Evolutionary conservation across 139 green algal species (phyloP), one percentile per base, ranked within the genome.

Genomic region (Chlamydomonas sp.): DNA sequence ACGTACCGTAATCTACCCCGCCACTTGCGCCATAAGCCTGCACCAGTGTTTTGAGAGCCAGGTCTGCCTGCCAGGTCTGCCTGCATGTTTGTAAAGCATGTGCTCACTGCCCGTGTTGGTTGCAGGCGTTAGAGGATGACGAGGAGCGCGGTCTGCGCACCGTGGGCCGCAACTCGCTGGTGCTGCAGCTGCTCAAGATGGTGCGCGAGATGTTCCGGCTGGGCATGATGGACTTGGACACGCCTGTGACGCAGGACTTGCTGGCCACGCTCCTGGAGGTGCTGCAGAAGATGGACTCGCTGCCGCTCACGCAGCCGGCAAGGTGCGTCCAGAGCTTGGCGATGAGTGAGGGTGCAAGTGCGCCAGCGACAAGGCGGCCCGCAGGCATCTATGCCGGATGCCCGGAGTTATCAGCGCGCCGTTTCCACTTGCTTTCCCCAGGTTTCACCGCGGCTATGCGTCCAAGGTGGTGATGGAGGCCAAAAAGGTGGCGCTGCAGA

Each of bases 201-300:
- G 63, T 77, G 2, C 15, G 71, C 4, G 82, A 83, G 86, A 77
- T 90, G 69, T 90, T 90, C 86, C 49, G 20, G 14, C 72, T 90
- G 64, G 86, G 86, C 71, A 80, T 90, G 69, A 89, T 90, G 79
- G 80, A 88, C 1, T 63, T 90, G 14, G 80, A 89, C 59, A n/a
- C 59, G 57, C 1, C 57, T 2, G 7, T 63, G 1, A 84, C 67
- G 69, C 71, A 84, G 64, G 75, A 84, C 49, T 61, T 90, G 75
- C 68, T 90, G 63, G 59, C 17, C 4, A n/a, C 63, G 49, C 73
- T 90, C 71, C 66, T 88, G 73, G 79, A 78, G 18, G 16, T 90
- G 2, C 57, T 88, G 9, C 81, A 81, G 79, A 68, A 71, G 57
- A 16, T 90, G 20, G 86, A 90, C 86, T 84, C 77, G 31, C 49